Evolutionary conservation across 768 basidiomycete genomes (phyloP).

Genomic region (Phlebiopsis flavidoalba): DNA sequence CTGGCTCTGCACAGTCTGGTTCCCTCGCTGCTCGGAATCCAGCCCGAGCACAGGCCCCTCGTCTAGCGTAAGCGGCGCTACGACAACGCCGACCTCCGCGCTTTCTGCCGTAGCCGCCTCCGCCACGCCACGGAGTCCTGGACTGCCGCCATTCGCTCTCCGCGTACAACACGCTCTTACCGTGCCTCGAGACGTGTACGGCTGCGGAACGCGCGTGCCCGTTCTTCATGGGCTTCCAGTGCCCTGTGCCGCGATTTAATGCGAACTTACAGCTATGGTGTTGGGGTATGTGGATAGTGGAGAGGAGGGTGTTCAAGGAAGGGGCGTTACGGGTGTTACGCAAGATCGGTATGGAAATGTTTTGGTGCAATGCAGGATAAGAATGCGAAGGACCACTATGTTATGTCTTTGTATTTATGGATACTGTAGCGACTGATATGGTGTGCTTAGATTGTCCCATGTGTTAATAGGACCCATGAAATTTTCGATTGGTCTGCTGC

Average conservation of each 20-base stretch:
- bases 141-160: slow-evolving; percentile 39
- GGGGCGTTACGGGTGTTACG: slow-evolving; percentile 47
- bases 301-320: slow-evolving; percentile 38
- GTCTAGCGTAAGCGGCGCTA: not conserved
- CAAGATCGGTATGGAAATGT: slow-evolving; percentile 73
- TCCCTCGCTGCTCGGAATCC: slow-evolving; percentile 70
- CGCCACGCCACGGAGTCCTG: slow-evolving; percentile 38
- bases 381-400: too few relatives aligned
- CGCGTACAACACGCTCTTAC: slow-evolving; percentile 59
- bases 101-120: slow-evolving; percentile 38
- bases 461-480: too few relatives aligned
- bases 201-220: slow-evolving; percentile 76
- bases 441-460: too few relatives aligned
- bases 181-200: slow-evolving; percentile 77
- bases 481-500: too few relatives aligned
- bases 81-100: slow-evolving; percentile 42
- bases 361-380: slow-evolving; percentile 58
- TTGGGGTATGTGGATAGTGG: slow-evolving; percentile 66
- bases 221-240: slow-evolving; percentile 61
- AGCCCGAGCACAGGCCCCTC: slow-evolving; percentile 12
- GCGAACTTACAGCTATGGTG: slow-evolving; percentile 67
- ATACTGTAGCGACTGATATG: too few relatives aligned
- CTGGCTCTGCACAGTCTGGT: slow-evolving; percentile 72
- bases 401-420: too few relatives aligned
- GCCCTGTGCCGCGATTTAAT: slow-evolving; percentile 57